Evolutionary conservation across 2,329 filamentous ascomycete species (phyloP).

Genomic region (Trichoderma koningiopsis): DNA sequence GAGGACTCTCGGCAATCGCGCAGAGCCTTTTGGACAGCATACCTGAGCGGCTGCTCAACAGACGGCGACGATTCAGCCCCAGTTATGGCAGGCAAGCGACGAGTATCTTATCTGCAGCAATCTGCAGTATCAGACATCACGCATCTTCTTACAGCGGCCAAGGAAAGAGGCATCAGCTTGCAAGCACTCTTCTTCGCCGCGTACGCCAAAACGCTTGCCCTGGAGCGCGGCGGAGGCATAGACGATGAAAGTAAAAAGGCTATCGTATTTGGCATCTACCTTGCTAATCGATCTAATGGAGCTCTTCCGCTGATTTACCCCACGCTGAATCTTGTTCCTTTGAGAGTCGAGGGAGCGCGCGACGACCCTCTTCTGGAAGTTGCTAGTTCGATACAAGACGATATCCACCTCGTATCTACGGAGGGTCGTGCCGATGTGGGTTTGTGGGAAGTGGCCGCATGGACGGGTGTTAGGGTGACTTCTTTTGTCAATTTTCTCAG

Average conservation of each 20-base stretch:
- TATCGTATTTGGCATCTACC: conserved; percentile 76
- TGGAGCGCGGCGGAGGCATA: not conserved
- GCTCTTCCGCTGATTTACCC: conserved; percentile 59
- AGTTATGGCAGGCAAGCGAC: conserved; percentile 20
- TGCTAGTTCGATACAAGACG: conserved; percentile 66
- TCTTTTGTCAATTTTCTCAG: conserved; percentile 82
- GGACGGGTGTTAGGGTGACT: conserved; percentile 72
- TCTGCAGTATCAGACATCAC: conserved; percentile 46
- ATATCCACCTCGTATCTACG: conserved; percentile 63
- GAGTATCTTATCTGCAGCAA: conserved; percentile 47
- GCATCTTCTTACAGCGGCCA: conserved; percentile 39
- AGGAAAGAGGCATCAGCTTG: conserved; percentile 60
- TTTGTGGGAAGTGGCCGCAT: conserved; percentile 70
- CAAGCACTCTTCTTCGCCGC: conserved; percentile 77
- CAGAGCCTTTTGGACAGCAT: conserved; percentile 46
- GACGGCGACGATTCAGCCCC: not conserved
- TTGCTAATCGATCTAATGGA: conserved; percentile 70
- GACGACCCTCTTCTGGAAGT: conserved; percentile 50
- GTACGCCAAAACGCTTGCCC: conserved; percentile 55
- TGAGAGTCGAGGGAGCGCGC: conserved; percentile 53
- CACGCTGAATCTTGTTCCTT: conserved; percentile 76
- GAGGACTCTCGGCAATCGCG: conserved; percentile 27
- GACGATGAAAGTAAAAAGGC: conserved; percentile 26
- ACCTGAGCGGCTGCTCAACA: conserved; percentile 36
- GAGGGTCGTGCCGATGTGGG: conserved; percentile 57